Conservation (phyloP, 23 red algal species). For the Gracilaria vermiculophylla region DNA sequence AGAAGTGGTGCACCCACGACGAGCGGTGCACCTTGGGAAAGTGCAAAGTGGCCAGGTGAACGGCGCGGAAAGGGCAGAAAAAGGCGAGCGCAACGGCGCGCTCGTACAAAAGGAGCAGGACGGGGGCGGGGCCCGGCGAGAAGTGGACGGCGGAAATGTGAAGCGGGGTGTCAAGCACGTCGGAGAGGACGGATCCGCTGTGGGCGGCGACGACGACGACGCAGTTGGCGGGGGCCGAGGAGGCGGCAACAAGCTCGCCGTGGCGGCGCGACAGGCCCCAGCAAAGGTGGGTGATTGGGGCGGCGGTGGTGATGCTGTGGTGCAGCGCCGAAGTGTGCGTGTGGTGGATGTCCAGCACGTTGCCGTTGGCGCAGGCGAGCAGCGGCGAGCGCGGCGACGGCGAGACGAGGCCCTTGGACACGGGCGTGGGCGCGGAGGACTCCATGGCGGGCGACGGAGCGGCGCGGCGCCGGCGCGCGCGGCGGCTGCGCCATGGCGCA, state of each 20-base stretch:
- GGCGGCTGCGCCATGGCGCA: not conserved
- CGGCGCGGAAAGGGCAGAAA: conserved; percentile 7
- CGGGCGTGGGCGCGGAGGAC: conserved; percentile 32
- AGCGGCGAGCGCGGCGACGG: conserved; percentile 17
- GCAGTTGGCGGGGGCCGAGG: not conserved
- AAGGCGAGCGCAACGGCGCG: not conserved
- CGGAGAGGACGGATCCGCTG: not conserved
- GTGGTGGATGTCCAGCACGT: conserved; percentile 16
- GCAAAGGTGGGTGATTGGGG: not conserved
- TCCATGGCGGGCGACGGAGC: conserved; percentile 3
- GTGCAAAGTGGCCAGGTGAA: not conserved
- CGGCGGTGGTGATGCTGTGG: conserved; percentile 9
- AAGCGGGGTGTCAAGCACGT: conserved; percentile 8
- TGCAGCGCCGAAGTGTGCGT: not conserved
- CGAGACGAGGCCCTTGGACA: not conserved
- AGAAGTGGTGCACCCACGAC: not conserved
- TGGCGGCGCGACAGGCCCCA: not conserved
- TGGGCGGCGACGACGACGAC: conserved; percentile 2
- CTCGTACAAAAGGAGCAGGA: not conserved
- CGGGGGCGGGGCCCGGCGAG: not conserved
- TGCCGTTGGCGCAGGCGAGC: conserved; percentile 18
- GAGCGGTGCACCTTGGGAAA: not conserved
- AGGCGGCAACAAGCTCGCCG: conserved; percentile 10
- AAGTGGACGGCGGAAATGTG: not conserved
- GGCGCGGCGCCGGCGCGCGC: not conserved